Evolutionary conservation across 1,284 basidiomycete genomes (phyloP).

Genomic region (Mycena citricolor): DNA sequence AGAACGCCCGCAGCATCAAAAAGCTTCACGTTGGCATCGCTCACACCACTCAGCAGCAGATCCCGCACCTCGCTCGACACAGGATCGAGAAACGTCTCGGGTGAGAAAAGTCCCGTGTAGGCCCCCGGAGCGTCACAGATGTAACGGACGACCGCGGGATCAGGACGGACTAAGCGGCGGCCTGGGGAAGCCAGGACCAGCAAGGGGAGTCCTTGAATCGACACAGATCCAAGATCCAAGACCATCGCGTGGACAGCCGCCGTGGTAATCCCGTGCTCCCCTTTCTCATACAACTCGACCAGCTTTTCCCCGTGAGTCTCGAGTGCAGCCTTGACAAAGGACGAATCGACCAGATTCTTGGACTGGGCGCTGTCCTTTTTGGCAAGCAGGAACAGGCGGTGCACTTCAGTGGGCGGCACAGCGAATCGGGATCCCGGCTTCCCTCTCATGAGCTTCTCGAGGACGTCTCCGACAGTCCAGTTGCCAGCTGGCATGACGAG

Average conservation of each 20-base stretch:
- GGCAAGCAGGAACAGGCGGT: neutral
- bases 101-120: no score
- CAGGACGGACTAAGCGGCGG: no score
- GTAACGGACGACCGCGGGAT: no score
- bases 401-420: neutral
- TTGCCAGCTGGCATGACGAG: neutral
- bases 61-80: no score
- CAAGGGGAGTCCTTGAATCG: neutral
- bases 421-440: neutral
- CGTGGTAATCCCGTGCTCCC: no score
- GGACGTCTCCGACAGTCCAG: neutral
- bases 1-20: conserved; percentile 12
- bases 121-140: no score
- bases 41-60: no score
- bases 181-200: no score
- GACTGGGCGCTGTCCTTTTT: no score
- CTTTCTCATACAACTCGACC: no score
- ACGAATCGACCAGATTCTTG: neutral
- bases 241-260: no score
- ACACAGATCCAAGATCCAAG: neutral
- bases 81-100: no score
- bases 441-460: neutral
- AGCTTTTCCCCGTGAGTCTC: neutral
- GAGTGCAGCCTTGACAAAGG: neutral
- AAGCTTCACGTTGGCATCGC: conserved; percentile 6